Conservation (phyloP, 2,329 filamentous ascomycete species). For the Botrytis paeoniae region DNA sequence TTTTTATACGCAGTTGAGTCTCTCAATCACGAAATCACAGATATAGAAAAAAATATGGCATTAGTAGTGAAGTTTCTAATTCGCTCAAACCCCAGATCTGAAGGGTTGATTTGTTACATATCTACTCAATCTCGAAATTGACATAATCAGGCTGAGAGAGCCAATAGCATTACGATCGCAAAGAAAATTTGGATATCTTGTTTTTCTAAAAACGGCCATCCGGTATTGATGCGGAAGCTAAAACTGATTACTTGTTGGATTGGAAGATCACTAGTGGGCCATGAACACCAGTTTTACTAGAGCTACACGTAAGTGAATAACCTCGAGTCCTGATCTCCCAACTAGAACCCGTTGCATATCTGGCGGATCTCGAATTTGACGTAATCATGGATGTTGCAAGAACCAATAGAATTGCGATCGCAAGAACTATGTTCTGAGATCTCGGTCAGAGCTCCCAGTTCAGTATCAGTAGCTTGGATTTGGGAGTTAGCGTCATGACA, state of each 20-base stretch:
- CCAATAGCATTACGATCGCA: neutral
- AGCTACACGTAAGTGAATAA: neutral
- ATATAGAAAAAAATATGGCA: no score
- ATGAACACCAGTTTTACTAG: neutral
- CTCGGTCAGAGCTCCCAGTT: neutral
- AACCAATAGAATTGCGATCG: neutral
- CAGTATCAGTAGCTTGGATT: neutral
- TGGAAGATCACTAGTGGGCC: neutral
- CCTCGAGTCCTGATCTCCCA: neutral
- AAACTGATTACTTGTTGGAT: neutral
- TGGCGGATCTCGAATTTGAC: neutral
- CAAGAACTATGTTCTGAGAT: neutral
- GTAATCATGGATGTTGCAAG: no score
- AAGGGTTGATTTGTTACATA: neutral
- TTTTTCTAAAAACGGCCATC: neutral
- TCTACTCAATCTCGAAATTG: neutral
- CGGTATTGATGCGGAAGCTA: neutral
- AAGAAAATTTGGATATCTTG: neutral
- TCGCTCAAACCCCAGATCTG: no score
- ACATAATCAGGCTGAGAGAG: neutral
- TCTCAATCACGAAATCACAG: neutral
- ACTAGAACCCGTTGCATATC: neutral
- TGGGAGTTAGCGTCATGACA: neutral
- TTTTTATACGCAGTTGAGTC: no score
- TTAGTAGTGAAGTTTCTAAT: neutral